Percentiles rank a stretch among this genome's conserved stretches.
These are phyloP conservation scores for Termitomyces sp. DNA, from an alignment of 768 basidiomycete genomes.

Conservation along the genomic window DNA sequence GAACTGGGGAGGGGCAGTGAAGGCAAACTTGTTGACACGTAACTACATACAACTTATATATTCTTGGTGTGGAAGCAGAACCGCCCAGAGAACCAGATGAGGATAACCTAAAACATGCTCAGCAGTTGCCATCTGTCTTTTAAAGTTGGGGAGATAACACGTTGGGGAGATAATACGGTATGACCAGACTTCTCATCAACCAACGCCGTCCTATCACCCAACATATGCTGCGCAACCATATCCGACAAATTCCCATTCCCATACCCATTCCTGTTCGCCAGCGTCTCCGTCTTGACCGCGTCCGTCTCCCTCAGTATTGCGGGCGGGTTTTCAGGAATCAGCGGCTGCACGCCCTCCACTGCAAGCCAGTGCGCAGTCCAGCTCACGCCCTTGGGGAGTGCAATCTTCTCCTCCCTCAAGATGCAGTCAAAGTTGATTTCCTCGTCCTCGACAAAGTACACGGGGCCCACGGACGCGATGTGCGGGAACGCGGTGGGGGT, in stretches of 20 bases:
- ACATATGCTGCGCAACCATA: conserved; percentile 76
- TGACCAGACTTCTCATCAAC: conserved; percentile 62
- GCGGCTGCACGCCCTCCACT: conserved; percentile 86
- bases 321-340: conserved; percentile 18
- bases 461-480: conserved; percentile 52
- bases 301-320: conserved; percentile 21
- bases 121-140: too few relatives aligned
- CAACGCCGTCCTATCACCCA: conserved; percentile 57
- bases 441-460: conserved; percentile 95
- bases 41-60: too few relatives aligned
- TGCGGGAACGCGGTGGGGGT: conserved; percentile 51
- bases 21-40: neutral
- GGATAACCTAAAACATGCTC: too few relatives aligned
- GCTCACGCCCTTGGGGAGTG: conserved; percentile 71
- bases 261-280: conserved; percentile 23
- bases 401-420: conserved; percentile 80
- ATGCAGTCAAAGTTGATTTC: conserved; percentile 96
- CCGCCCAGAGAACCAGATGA: too few relatives aligned
- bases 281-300: conserved; percentile 3
- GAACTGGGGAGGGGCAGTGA: too few relatives aligned
- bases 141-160: too few relatives aligned
- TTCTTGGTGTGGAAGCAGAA: too few relatives aligned
- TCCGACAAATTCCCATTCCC: conserved; percentile 46
- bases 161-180: too few relatives aligned
- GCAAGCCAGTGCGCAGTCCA: conserved; percentile 98